Evolutionary conservation across 805 yeast species (phyloP), one percentile per base, ranked within the genome.

Genomic region (Metschnikowia bowlesiae): DNA sequence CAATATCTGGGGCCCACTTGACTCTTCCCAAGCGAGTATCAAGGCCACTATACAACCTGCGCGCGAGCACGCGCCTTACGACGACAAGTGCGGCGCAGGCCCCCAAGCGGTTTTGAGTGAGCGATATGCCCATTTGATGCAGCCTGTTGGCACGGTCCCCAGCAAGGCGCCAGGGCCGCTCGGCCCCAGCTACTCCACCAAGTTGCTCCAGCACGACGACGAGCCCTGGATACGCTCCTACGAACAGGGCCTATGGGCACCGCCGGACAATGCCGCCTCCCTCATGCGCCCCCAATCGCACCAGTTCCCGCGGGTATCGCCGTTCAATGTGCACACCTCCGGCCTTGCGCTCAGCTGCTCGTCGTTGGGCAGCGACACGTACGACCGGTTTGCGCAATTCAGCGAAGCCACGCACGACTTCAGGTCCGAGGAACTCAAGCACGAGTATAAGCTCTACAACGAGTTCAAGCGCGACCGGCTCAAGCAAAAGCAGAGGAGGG

Each of bases 1-100:
- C 35, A 16, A 43, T 31, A 43, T 47, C 34, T 40, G 49, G 50
- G 50, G 47, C 22, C 50, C 41, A 28, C 47, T 39, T 26, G 41
- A n/a, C 18, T 9, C 13, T 13, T 8, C 41, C 31, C n/a, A 28
- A 11, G 16, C 18, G 6, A 28, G n/a, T 7, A 30, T n/a, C 16
- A 26, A n/a, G 31, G 11, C 41, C 16, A 31, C 28, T 34, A 41
- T 31, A 41, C 36, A 31, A 22, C 9, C 13, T 9, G 18, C n/a
- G 16, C 11, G 16, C 11, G 13, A 26, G 8, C 31, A 39, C 7
- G 31, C 41, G 6, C n/a, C 41, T 8, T 28, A 8, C 32, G 32
- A 39, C 30, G 41, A 39, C 4, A n/a, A 13, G 16, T 39, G 30
- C 31, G 7, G 11, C 4, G 18, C 13, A 32, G 26, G 41, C 31